Conservation (phyloP, 208 protist species). For the Sergeia podlipaevii region DNA sequence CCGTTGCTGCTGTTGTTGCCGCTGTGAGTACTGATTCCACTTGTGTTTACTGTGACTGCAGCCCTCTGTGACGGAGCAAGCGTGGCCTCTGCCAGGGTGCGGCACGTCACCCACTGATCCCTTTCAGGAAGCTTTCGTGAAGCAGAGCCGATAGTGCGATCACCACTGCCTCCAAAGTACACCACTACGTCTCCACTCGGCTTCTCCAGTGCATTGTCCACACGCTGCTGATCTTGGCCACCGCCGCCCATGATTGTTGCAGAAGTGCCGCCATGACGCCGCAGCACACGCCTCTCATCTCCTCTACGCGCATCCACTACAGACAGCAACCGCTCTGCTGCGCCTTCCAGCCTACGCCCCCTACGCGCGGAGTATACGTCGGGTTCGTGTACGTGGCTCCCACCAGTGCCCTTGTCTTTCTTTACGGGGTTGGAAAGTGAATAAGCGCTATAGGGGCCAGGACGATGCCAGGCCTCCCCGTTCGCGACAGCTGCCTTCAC, state of each 20-base stretch:
- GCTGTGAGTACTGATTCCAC: too few species aligned
- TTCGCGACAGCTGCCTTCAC: background rate
- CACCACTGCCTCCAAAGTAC: too few species aligned
- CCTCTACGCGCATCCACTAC: background rate
- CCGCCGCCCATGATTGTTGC: too few species aligned
- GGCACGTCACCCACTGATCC: background rate
- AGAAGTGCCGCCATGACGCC: background rate
- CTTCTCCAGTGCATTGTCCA: too few species aligned
- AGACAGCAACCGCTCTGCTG: background rate
- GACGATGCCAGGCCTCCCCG: background rate
- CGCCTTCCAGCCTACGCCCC: background rate
- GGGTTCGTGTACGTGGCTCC: background rate
- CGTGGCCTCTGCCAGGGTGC: too few species aligned
- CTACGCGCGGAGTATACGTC: background rate
- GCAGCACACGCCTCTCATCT: background rate
- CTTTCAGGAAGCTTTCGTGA: background rate
- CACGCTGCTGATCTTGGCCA: too few species aligned
- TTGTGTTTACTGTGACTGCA: too few species aligned
- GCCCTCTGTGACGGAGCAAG: too few species aligned
- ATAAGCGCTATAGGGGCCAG: background rate
- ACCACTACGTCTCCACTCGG: too few species aligned
- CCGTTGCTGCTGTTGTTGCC: background rate
- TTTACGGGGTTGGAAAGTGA: background rate
- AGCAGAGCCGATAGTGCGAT: background rate
- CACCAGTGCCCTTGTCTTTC: too few species aligned